These are phyloP conservation scores for Phytophthora syringae DNA, from an alignment of 352 stramenopile species.

Conservation along the genomic window DNA sequence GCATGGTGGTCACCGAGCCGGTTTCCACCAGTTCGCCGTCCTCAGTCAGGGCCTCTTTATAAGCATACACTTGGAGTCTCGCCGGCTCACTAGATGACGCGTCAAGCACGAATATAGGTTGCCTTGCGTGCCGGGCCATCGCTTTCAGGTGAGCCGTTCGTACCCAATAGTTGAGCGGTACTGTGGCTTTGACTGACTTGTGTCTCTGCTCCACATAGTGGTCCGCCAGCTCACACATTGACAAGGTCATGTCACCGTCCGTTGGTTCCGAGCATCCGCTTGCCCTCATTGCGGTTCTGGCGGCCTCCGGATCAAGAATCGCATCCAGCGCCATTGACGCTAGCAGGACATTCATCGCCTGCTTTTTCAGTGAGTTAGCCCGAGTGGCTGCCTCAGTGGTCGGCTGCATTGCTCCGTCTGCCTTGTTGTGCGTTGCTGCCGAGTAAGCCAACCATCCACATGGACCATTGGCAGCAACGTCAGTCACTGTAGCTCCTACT, in stretches of 20 bases:
- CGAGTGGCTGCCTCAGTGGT: neutral
- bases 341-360: neutral
- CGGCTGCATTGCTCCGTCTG: too few species aligned
- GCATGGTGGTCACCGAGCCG: neutral
- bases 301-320: too few species aligned
- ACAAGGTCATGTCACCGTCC: too few species aligned
- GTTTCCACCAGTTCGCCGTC: neutral
- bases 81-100: neutral
- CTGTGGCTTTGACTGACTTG: neutral
- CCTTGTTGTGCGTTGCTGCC: neutral
- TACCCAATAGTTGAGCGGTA: neutral
- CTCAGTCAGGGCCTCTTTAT: neutral
- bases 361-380: neutral
- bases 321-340: too few species aligned
- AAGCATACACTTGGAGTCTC: neutral
- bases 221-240: neutral
- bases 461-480: neutral
- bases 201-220: constrained; percentile 17
- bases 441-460: neutral
- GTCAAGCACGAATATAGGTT: neutral
- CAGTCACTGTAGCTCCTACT: neutral
- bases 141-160: neutral
- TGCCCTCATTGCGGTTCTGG: too few species aligned
- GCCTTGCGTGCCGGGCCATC: neutral
- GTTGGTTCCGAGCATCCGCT: too few species aligned